Evolutionary conservation across 495 filamentous ascomycete genomes (phyloP), one percentile per base, ranked within the genome.

Genomic region (Neurospora pannonica): DNA sequence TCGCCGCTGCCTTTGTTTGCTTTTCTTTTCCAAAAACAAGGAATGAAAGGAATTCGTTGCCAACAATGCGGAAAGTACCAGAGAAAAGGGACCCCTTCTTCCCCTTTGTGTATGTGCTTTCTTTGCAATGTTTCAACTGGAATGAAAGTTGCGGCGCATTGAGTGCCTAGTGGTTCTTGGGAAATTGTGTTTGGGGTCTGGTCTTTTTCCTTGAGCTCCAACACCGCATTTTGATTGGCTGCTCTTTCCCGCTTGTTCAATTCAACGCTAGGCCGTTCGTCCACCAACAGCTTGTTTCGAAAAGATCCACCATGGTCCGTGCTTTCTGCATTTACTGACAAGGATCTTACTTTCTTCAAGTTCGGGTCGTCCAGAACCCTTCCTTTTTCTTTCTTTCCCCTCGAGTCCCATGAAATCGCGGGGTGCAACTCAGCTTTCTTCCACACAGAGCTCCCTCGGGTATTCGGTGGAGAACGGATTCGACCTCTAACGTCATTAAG

Each of bases 181-280:
- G 31, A 72, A 72, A 62, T 62, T 60, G 24, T 39, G n/a, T 73
- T 73, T 73, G 71, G 74, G 72, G 60, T 75, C 74, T 38, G 71
- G 74, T 67, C 60, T 70, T 73, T 70, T 46, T 70, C 38, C 31
- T 73, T n/a, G n/a, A n/a, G n/a, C n/a, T n/a, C n/a, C n/a, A n/a
- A 28, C 54, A 62, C 28, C 24, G 54, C 15, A 31, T 31, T 62
- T 10, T 62, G 54, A 62, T 62, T 62, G 54, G 15, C 6, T 17
- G 21, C 24, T 31, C 28, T 62, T 54, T 54, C 46, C 43, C 43
- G 43, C 43, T 21, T 13, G 38, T 38, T 42, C 40, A 7, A 42
- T 8, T 42, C 40, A 0, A 42, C 40, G 40, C 40, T 42, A 42
- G 40, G 17, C 40, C 40, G 39, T 11, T n/a, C 17, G 43, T 48